Evolutionary conservation across 2,329 filamentous ascomycete genomes (phyloP), one percentile per base, ranked within the genome.

Genomic region (Penicillium sp.): DNA sequence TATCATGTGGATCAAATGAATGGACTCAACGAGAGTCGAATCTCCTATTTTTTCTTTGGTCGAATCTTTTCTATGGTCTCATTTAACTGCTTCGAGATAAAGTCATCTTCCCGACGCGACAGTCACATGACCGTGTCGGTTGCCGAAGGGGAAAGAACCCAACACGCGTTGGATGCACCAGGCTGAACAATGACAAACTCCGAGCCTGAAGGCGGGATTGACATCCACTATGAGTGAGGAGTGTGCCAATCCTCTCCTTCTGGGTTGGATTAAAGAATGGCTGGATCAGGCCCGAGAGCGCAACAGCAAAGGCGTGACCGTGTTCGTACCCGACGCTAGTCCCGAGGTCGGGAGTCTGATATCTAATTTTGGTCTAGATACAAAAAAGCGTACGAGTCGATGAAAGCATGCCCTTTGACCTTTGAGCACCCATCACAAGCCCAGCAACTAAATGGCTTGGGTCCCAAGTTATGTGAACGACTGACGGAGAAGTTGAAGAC

Each of bases 191-290:
- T 25, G 38, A 9, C 39, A 34, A 9, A 13, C 35, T 13, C 28
- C 13, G 27, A 40, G 28, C 45, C 42, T 25, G 36, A 48, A 50
- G 47, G 51, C 45, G n/a, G 35, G 39, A 40, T 40, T 42, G 37
- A 27, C 18, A 18, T 3, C 11, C 39, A 51, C 41, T 26, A 71
- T 70, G 68, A 60, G 62, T 9, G 67, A 72, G 43, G 58, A 61
- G 11, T 84, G 80, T 54, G 78, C 82, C 12, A 93, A 93, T 58
- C 83, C 86, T 4, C 74, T 88, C 36, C 76, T 89, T 7, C 75
- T 90, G 9, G 71, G 72, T 54, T 90, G 85, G 82, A 81, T 90
- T 43, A 84, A 86, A 61, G 85, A 90, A 72, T 89, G 84, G 85
- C 77, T 85, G 43, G 84, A 90, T 39, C 65, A 78, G 36, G 86